Conservation (phyloP, 495 filamentous ascomycete species). For the Neurospora cerealis region DNA sequence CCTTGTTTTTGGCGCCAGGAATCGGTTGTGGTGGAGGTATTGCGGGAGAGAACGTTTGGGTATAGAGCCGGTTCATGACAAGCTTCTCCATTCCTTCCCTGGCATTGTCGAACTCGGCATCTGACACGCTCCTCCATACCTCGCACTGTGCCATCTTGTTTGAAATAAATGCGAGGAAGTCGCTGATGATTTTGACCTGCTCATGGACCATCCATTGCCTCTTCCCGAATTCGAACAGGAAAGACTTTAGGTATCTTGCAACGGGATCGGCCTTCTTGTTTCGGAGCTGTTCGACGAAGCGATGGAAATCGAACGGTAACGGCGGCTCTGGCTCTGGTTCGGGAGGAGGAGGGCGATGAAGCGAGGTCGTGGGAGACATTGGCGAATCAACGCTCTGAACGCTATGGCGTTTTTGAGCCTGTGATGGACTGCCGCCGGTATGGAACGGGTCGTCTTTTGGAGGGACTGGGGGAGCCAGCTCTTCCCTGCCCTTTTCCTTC, state of each 20-base stretch:
- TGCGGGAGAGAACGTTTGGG: conserved; percentile 90
- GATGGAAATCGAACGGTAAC: conserved; percentile 94
- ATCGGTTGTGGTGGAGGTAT: conserved; percentile 76
- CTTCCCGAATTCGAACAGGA: conserved; percentile 90
- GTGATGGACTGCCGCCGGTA: conserved; percentile 10
- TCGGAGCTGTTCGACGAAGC: conserved; percentile 89
- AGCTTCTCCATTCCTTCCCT: conserved; percentile 99
- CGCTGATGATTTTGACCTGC: conserved; percentile 95
- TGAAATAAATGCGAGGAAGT: conserved; percentile 95
- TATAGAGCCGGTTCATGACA: conserved; percentile 96
- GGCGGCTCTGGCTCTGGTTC: conserved; percentile 83
- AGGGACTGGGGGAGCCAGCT: conserved; percentile 40
- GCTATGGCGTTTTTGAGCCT: conserved; percentile 8
- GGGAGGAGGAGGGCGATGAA: conserved; percentile 65
- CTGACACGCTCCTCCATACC: conserved; percentile 90
- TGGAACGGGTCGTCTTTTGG: conserved; percentile 36
- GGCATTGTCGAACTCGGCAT: conserved; percentile 96
- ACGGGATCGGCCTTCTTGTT: conserved; percentile 95
- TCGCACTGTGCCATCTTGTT: conserved; percentile 99
- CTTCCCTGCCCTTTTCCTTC: conserved; percentile 32
- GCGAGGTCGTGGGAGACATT: conserved; percentile 41
- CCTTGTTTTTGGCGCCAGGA: conserved; percentile 56
- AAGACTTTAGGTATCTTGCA: conserved; percentile 88
- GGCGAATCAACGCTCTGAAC: conserved; percentile 27
- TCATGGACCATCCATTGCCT: conserved; percentile 99